Percentiles rank a stretch among this genome's conserved stretches.
phyloP scores from a whole-genome alignment of 2,329 filamentous ascomycete genomes.

The Aspergillus sp. region DNA sequence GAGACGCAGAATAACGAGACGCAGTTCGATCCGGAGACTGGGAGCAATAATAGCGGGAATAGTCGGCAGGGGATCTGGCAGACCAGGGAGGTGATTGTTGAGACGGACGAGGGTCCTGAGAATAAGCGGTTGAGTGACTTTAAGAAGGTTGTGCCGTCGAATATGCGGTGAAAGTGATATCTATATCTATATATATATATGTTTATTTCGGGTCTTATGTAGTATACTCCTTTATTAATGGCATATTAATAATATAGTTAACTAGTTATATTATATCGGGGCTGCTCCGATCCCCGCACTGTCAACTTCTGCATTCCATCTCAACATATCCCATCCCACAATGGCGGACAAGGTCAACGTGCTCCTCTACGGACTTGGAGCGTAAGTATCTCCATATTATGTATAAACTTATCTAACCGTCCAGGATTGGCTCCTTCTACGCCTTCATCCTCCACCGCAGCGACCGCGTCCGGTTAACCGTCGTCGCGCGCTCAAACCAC shows the following conservation, averaged over 20 bases:
- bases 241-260: background rate
- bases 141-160: background rate
- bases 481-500: conserved; percentile 49
- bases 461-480: conserved; percentile 41
- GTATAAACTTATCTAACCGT: background rate
- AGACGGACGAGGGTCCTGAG: background rate
- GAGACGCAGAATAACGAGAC: background rate
- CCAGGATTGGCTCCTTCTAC: conserved; percentile 59
- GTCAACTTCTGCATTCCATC: background rate
- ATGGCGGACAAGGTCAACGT: conserved; percentile 36
- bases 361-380: conserved; percentile 55
- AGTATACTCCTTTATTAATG: background rate
- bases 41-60: background rate
- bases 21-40: background rate
- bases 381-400: conserved; percentile 39
- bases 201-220: too few relatives aligned
- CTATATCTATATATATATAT: too few relatives aligned
- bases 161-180: background rate
- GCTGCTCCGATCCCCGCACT: background rate
- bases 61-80: conserved; percentile 11
- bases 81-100: conserved; percentile 9
- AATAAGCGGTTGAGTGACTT: background rate
- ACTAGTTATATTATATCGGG: background rate
- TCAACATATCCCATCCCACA: background rate
- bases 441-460: conserved; percentile 52